phyloP scores from a whole-genome alignment of 2,329 filamentous ascomycete species.

The Cercospora sp. region DNA sequence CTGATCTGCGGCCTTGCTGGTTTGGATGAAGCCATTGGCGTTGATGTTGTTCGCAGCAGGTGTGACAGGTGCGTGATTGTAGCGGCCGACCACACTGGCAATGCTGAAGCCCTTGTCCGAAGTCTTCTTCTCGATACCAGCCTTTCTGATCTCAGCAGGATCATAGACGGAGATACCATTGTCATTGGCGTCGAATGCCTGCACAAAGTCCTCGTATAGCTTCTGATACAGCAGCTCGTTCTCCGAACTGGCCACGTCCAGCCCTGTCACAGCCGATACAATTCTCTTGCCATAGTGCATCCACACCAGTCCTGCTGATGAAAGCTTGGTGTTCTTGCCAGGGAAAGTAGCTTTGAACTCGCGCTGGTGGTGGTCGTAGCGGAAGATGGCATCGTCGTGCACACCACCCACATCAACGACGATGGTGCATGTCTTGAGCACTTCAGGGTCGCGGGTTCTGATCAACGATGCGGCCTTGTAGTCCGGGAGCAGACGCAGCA shows the following conservation, averaged over 20 bases:
- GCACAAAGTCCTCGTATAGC: conserved; percentile 89
- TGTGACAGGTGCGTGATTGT: conserved; percentile 61
- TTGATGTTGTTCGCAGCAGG: conserved; percentile 24
- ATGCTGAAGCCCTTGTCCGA: conserved; percentile 79
- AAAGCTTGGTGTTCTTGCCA: conserved; percentile 80
- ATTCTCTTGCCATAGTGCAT: conserved; percentile 90
- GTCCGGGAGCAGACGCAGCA: conserved; percentile 82
- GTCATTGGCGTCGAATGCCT: conserved; percentile 96
- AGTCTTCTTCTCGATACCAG: conserved; percentile 79
- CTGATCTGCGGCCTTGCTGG: conserved; percentile 52
- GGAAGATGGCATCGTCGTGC: conserved; percentile 73
- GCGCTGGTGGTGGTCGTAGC: conserved; percentile 97
- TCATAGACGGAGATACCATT: conserved; percentile 89
- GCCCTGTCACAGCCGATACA: conserved; percentile 65
- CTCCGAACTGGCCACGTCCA: conserved; percentile 62
- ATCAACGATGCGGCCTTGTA: conserved; percentile 74
- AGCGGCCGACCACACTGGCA: conserved; percentile 81
- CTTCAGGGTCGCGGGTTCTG: conserved; percentile 79
- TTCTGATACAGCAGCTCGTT: conserved; percentile 79
- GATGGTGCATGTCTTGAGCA: conserved; percentile 81
- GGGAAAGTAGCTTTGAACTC: conserved; percentile 86
- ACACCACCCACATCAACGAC: conserved; percentile 97
- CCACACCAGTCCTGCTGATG: conserved; percentile 90
- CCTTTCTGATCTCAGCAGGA: conserved; percentile 64
- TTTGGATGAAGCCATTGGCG: conserved; percentile 20